Conservation (phyloP, 306 rosid species). For the Purshia tridentata region DNA sequence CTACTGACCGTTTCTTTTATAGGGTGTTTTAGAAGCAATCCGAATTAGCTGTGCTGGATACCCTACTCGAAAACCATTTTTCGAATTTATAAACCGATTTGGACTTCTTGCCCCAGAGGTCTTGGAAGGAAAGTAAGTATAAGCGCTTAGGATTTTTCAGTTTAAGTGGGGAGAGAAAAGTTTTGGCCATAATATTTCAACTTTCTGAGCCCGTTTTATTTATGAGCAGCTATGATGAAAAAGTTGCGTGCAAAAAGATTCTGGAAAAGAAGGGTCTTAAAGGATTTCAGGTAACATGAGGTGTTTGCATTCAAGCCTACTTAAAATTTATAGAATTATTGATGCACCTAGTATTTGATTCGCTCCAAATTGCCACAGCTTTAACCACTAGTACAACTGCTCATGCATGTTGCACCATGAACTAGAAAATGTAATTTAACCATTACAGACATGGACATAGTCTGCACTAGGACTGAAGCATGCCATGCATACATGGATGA, state of each 20-base stretch:
- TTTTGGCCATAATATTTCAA: constrained; percentile 18
- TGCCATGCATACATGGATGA: constrained; percentile 7
- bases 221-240: constrained; percentile 72
- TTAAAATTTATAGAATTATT: constrained; percentile 5
- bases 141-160: constrained; percentile 16
- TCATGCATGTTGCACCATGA: constrained; percentile 5
- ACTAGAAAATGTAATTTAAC: neutral
- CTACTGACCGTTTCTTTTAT: constrained; percentile 31
- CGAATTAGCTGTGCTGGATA: constrained; percentile 99
- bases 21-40: constrained; percentile 99
- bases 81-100: constrained; percentile 81
- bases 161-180: constrained; percentile 9
- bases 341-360: constrained; percentile 1
- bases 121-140: constrained; percentile 69
- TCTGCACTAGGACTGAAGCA: neutral
- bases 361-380: neutral
- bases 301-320: constrained; percentile 16
- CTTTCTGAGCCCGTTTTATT: constrained; percentile 25
- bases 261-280: constrained; percentile 79
- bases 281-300: constrained; percentile 87
- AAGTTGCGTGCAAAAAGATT: constrained; percentile 65
- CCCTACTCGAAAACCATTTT: constrained; percentile 92
- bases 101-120: constrained; percentile 82
- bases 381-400: neutral
- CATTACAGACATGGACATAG: neutral